Percentiles rank a stretch among this genome's conserved stretches.
phyloP scores from a whole-genome alignment of 805 yeast species.

The Brettanomyces naardenensis region DNA sequence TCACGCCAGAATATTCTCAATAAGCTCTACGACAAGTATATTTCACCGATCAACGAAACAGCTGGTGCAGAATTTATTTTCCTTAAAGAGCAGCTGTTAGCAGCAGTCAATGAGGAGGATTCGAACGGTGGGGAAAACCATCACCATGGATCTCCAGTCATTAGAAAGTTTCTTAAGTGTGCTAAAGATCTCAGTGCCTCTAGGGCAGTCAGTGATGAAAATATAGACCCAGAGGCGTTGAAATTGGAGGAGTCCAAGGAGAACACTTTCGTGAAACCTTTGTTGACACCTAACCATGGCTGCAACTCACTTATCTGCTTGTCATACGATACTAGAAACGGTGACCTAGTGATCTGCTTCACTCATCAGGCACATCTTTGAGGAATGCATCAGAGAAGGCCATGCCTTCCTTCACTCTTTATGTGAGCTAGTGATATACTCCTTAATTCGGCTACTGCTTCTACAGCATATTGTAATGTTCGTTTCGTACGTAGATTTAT shows the following conservation, averaged over 20 bases:
- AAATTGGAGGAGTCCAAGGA: constrained; percentile 7
- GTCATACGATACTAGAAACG: constrained; percentile 19
- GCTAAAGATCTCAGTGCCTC: constrained; percentile 5
- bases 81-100: background rate
- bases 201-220: constrained; percentile 3
- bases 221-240: constrained; percentile 17
- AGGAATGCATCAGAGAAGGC: no score
- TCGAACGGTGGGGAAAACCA: background rate
- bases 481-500: no score
- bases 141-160: background rate
- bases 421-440: no score
- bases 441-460: no score
- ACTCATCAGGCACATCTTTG: constrained; percentile 21
- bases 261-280: constrained; percentile 5
- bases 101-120: background rate
- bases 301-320: constrained; percentile 22
- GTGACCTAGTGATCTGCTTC: constrained; percentile 22
- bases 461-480: no score
- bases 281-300: constrained; percentile 5
- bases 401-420: no score
- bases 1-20: constrained; percentile 17
- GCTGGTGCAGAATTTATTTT: constrained; percentile 24
- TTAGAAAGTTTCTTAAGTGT: constrained; percentile 13
- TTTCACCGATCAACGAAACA: constrained; percentile 21
- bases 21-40: constrained; percentile 21